Evolutionary conservation across 306 rosid genomes (phyloP).

Genomic region (Notholithocarpus densiflorus): DNA sequence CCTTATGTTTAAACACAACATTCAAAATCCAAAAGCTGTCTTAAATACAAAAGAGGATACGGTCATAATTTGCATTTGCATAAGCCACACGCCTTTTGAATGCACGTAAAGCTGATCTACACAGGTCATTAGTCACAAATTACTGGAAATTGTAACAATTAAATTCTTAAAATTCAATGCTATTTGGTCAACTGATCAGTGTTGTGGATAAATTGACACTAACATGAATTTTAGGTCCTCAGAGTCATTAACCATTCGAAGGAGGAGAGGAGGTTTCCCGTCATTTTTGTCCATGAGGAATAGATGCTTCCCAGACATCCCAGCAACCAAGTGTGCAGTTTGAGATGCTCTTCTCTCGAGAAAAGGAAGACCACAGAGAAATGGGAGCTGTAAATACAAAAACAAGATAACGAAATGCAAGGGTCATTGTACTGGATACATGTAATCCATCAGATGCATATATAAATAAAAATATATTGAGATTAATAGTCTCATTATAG

Average conservation of each 20-base stretch:
- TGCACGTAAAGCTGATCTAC: constrained; percentile 76
- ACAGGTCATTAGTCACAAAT: constrained; percentile 23
- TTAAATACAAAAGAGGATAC: constrained; percentile 56
- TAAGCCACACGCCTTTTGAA: constrained; percentile 92
- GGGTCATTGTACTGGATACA: constrained; percentile 8
- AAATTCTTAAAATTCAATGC: constrained; percentile 1
- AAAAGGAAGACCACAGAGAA: constrained; percentile 90
- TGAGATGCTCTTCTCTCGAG: constrained; percentile 89
- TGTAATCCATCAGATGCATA: background rate
- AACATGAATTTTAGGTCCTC: constrained; percentile 85
- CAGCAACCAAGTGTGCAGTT: constrained; percentile 89
- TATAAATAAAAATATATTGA: constrained; percentile 7
- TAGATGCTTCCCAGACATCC: constrained; percentile 95
- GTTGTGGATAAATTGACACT: constrained; percentile 33
- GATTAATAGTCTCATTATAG: background rate
- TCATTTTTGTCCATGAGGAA: constrained; percentile 74
- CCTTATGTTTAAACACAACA: background rate
- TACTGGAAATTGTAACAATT: constrained; percentile 8
- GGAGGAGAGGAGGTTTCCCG: constrained; percentile 78
- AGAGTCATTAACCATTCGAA: constrained; percentile 76
- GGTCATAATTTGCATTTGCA: constrained; percentile 89
- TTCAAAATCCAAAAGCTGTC: constrained; percentile 1
- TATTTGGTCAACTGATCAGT: constrained; percentile 11
- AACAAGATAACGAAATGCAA: constrained; percentile 10
- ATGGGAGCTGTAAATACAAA: constrained; percentile 62